These are phyloP conservation scores for Diaporthe destruens DNA, from an alignment of 2,329 filamentous ascomycete species.

Conservation along the genomic window DNA sequence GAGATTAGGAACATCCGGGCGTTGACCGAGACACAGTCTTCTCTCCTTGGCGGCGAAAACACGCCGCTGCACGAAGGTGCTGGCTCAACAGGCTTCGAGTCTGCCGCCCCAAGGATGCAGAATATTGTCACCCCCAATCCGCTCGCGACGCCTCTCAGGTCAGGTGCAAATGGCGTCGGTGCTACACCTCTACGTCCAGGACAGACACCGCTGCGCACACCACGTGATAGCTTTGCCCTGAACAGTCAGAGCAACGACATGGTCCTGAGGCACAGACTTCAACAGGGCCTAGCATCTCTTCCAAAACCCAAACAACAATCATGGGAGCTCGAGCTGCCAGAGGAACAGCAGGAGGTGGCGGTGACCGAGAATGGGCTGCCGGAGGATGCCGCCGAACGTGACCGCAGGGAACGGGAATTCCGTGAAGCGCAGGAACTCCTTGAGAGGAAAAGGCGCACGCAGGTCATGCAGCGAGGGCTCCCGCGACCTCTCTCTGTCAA, in stretches of 20 bases:
- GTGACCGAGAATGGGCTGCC: conserved; percentile 56
- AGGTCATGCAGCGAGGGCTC: conserved; percentile 88
- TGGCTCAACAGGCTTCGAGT: conserved; percentile 88
- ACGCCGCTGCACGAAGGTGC: conserved; percentile 86
- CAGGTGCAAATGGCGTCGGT: conserved; percentile 71
- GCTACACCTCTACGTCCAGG: conserved; percentile 78
- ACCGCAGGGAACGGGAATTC: conserved; percentile 81
- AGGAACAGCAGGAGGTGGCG: conserved; percentile 76
- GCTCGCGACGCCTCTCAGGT: conserved; percentile 87
- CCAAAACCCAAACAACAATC: conserved; percentile 94
- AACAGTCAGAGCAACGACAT: conserved; percentile 78
- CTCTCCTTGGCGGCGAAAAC: conserved; percentile 92
- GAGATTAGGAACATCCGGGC: conserved; percentile 95
- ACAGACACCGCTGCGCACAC: conserved; percentile 88
- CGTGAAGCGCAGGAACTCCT: conserved; percentile 75
- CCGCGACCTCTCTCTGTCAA: conserved; percentile 83
- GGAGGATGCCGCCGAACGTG: conserved; percentile 77
- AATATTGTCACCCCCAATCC: conserved; percentile 93
- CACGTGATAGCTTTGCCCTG: conserved; percentile 86
- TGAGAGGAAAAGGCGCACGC: conserved; percentile 86
- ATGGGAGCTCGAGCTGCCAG: conserved; percentile 93
- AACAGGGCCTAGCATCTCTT: conserved; percentile 80
- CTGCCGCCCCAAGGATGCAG: conserved; percentile 83
- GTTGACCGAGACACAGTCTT: conserved; percentile 93
- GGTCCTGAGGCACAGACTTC: conserved; percentile 76